Percentiles rank a stretch among this genome's conserved stretches.
phyloP scores from a whole-genome alignment of 2,329 filamentous ascomycete genomes.

The Alternaria gaisen region DNA sequence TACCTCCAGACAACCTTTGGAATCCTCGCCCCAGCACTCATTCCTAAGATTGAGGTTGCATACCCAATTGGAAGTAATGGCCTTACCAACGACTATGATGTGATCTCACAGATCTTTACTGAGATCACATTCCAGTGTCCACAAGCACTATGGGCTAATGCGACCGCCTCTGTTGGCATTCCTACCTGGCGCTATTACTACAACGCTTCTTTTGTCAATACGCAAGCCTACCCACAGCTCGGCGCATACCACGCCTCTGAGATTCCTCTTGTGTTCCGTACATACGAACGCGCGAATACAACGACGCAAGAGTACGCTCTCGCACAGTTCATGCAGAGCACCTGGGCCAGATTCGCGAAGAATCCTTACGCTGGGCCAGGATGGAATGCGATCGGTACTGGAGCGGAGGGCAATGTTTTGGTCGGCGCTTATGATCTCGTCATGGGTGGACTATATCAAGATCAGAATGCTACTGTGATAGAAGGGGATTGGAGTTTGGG shows the following conservation, averaged over 20 bases:
- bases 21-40: slow-evolving; percentile 16
- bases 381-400: slow-evolving; percentile 35
- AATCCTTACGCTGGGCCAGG: slow-evolving; percentile 36
- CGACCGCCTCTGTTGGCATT: slow-evolving; percentile 30
- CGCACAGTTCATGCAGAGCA: slow-evolving; percentile 28
- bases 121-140: slow-evolving; percentile 34
- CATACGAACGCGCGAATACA: slow-evolving; percentile 23
- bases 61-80: slow-evolving; percentile 32
- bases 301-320: slow-evolving; percentile 34
- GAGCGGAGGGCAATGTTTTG: slow-evolving; percentile 19
- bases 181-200: slow-evolving; percentile 42
- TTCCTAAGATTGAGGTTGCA: slow-evolving; percentile 25
- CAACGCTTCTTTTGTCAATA: slow-evolving; percentile 42
- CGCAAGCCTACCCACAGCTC: slow-evolving; percentile 19
- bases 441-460: slow-evolving; percentile 13
- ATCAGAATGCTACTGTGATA: slow-evolving; percentile 10
- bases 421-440: slow-evolving; percentile 22
- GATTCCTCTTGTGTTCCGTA: slow-evolving; percentile 35
- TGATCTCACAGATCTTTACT: slow-evolving; percentile 26
- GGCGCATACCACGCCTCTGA: slow-evolving; percentile 38
- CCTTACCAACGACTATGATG: slow-evolving; percentile 28
- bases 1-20: slow-evolving; percentile 30
- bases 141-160: slow-evolving; percentile 34
- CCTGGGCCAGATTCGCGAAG: slow-evolving; percentile 43
- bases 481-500: slow-evolving; percentile 27